phyloP scores from a whole-genome alignment of 2,329 filamentous ascomycete species.

The Ophiostoma triangulosporum region DNA sequence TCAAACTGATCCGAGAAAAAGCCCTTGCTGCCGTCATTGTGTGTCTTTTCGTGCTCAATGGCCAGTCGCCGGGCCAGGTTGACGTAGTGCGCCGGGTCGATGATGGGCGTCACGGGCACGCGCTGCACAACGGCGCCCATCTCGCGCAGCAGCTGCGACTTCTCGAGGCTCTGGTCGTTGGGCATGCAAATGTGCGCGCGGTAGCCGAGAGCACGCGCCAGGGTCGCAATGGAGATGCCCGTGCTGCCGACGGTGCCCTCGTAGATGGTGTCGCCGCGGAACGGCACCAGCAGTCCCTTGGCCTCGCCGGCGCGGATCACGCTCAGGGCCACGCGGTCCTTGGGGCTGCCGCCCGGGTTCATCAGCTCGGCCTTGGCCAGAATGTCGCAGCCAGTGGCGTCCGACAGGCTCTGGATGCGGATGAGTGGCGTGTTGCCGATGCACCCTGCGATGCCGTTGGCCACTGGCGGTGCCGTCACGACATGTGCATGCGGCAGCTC shows the following conservation, averaged over 20 bases:
- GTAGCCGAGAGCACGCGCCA: constrained; percentile 81
- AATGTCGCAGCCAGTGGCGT: constrained; percentile 77
- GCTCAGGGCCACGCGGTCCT: constrained; percentile 83
- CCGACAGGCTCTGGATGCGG: constrained; percentile 70
- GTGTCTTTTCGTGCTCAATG: constrained; percentile 50
- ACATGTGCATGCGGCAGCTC: background rate
- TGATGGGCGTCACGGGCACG: constrained; percentile 81
- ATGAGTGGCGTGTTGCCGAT: constrained; percentile 91
- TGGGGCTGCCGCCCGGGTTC: constrained; percentile 87
- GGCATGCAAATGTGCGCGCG: constrained; percentile 96
- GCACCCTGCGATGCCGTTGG: constrained; percentile 73
- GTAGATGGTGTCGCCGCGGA: constrained; percentile 86
- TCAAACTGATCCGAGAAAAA: constrained; percentile 98
- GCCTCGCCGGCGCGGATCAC: constrained; percentile 79
- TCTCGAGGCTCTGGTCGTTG: constrained; percentile 76
- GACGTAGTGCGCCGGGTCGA: constrained; percentile 88
- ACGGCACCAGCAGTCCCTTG: constrained; percentile 58
- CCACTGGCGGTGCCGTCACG: constrained; percentile 24
- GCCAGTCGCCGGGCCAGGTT: constrained; percentile 75
- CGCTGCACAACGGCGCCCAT: constrained; percentile 88
- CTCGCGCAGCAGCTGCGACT: constrained; percentile 75
- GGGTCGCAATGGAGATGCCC: constrained; percentile 82
- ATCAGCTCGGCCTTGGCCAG: constrained; percentile 92
- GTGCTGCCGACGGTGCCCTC: constrained; percentile 96
- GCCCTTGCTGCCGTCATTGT: constrained; percentile 51